Evolutionary conservation across 495 filamentous ascomycete genomes (phyloP), one percentile per base, ranked within the genome.

Genomic region (Hypoxylon intermedium): DNA sequence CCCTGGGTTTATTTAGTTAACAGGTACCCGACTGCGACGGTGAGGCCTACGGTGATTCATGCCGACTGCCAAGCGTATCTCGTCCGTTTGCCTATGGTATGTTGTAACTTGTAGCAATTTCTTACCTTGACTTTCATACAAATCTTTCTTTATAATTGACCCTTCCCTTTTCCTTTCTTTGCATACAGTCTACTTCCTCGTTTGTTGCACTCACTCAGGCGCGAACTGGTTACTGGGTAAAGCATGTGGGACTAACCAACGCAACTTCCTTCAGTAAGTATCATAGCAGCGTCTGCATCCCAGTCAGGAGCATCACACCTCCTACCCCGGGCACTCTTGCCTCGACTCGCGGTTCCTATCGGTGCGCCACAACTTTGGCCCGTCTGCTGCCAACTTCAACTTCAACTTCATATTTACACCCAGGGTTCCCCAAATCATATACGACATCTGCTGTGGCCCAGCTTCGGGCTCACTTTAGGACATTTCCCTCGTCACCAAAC

Each of bases 11-110:
- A 1, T 9, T 9, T 6, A 33, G 30, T 33, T 33, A 6, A 33
- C 30, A n/a, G 11, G 19, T 2, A 21, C 9, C 37, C 37, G 38
- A 30, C 6, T 37, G 9, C 13, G 6, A 34, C 40, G 20, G 38
- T 21, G 13, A 47, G 15, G 41, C 19, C 12, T 15, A 6, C n/a
- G 13, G 58, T 60, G 58, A 60, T 49, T 60, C 58, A 60, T 49
- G 49, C 37, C 58, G 50, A 15, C 30, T 34, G 36, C 21, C 15
- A 51, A 18, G 37, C 37, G 9, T 6, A 20, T 37, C 24, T 42
- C 19, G n/a, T n/a, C n/a, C n/a, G n/a, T n/a, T 50, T 7, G 16
- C 26, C 34, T 48, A 16, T 41, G 36, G 24, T 34, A n/a, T n/a
- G n/a, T n/a, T 42, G 43, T 20, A 30, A 16, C 11, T 12, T 19